Conservation (phyloP, 148 eudicot genomes). For the Limonium bicolor region DNA sequence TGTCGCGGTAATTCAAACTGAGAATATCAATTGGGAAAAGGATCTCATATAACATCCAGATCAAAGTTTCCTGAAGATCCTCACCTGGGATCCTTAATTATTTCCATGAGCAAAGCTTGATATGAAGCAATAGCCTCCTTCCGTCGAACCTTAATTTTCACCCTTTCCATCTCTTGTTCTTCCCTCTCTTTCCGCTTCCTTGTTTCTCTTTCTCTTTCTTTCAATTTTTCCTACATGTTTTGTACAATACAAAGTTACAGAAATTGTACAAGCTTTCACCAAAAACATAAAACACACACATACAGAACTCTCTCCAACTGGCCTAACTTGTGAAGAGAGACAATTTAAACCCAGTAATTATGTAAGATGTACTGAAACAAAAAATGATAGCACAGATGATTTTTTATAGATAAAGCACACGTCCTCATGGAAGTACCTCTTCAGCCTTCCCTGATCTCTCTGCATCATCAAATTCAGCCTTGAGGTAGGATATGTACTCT, state of each 20-base stretch:
- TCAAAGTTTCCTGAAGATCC: too few relatives aligned
- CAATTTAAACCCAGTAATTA: too few relatives aligned
- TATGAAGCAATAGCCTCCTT: conserved; percentile 85
- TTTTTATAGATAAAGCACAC: too few relatives aligned
- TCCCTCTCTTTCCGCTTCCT: conserved; percentile 96
- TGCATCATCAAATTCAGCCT: conserved; percentile 54
- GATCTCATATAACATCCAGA: too few relatives aligned
- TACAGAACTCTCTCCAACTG: too few relatives aligned
- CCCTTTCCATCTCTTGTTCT: conserved; percentile 96
- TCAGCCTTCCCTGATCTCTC: conserved; percentile 54
- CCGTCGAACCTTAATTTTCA: conserved; percentile 71
- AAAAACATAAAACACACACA: background rate
- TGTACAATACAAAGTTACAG: background rate
- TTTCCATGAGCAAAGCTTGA: conserved; percentile 93
- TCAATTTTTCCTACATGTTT: conserved; percentile 59
- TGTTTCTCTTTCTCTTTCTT: conserved; percentile 76
- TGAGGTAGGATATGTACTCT: conserved; percentile 63
- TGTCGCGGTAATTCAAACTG: too few relatives aligned
- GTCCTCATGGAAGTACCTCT: conserved; percentile 66
- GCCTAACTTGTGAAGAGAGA: too few relatives aligned
- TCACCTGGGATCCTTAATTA: conserved; percentile 77
- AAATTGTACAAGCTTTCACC: conserved; percentile 1
- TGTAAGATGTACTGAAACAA: too few relatives aligned
- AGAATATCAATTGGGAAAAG: too few relatives aligned
- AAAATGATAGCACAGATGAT: too few relatives aligned